Base-by-base conservation (phyloP, 495 filamentous ascomycete genomes). In the Emericellopsis terricola region DNA sequence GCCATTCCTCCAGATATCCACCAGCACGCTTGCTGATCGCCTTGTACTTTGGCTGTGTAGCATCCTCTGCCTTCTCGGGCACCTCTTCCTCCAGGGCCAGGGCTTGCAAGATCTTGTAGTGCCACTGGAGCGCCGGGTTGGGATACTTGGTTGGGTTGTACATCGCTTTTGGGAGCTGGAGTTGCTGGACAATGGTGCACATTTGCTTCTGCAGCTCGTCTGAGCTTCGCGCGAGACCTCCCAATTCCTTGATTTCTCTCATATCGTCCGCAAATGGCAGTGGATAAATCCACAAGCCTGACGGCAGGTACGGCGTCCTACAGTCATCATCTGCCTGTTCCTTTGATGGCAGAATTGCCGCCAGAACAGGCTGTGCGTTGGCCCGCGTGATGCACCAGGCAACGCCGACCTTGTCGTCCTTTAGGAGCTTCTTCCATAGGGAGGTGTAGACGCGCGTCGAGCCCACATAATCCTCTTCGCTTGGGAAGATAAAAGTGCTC, bases 61-160 rank as follows among this genome's bases (percentile, higher is more conserved):
- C 76, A 47, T 99, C 91, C 20, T 87, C 75, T 1, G 75, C 65
- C 29, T 68, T 60, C 18, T 80, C 77, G 1, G 91, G 91, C 14
- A 86, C 51, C 31, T 94, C 89, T 48, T 99, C 91, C 19, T 93
- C 85, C 9, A 99, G 55, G 1, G 91, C 91, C 29, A 93, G 66
- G 4, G 81, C 82, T 52, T 99, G 91, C 3, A 99, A 59, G 28
- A 96, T 87, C 29, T 76, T 77, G 57, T 96, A 99, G 53, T 94
- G 86, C 91, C 91, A 99, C 62, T 99, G 91, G 34, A 99, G 68
- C 1, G 78, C 69, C 41, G 91, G 89, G 43, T 99, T 99, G 0
- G 91, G 82, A 47, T 96, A 96, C 49, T 79, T 87, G 2, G 58
- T 52, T 11, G 87, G 84, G 38, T 85, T 75, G 47, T 92, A 99